Conservation (phyloP, 345 rosid genomes). For the Corymbia maculata region DNA sequence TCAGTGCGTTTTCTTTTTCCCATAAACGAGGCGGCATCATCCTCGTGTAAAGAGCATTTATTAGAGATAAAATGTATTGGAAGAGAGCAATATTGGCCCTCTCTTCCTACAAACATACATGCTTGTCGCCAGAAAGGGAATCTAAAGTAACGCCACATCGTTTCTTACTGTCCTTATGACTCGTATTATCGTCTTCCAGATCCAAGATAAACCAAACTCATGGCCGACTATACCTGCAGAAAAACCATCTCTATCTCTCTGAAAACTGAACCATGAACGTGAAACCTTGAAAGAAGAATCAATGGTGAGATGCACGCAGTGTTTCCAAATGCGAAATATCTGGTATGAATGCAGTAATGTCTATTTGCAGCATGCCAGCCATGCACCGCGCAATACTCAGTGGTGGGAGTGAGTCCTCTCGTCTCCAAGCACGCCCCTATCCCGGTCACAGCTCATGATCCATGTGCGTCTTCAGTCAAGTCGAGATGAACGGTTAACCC, state of each 20-base stretch:
- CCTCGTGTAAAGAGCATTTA: neutral
- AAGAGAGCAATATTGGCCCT: no score
- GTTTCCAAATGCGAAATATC: neutral
- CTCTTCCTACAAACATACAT: no score
- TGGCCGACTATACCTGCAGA: neutral
- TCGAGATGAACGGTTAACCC: neutral
- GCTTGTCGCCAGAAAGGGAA: no score
- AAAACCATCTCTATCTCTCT: neutral
- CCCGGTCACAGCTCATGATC: neutral
- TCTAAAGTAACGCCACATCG: no score
- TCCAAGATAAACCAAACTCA: no score
- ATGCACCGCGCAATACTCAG: neutral
- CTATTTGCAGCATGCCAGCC: no score
- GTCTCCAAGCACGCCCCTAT: neutral
- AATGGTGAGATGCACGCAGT: neutral
- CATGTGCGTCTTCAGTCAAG: neutral
- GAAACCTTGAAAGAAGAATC: neutral
- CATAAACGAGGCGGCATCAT: neutral
- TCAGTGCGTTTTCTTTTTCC: neutral
- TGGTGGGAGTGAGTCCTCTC: neutral
- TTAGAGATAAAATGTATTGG: no score
- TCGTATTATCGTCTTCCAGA: no score
- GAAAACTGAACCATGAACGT: neutral
- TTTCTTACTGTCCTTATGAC: no score
- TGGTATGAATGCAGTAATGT: neutral